Evolutionary conservation across 192 early-diverging fungal genomes (phyloP), one percentile per base, ranked within the genome.

Genomic region (Kappamyces sp.): DNA sequence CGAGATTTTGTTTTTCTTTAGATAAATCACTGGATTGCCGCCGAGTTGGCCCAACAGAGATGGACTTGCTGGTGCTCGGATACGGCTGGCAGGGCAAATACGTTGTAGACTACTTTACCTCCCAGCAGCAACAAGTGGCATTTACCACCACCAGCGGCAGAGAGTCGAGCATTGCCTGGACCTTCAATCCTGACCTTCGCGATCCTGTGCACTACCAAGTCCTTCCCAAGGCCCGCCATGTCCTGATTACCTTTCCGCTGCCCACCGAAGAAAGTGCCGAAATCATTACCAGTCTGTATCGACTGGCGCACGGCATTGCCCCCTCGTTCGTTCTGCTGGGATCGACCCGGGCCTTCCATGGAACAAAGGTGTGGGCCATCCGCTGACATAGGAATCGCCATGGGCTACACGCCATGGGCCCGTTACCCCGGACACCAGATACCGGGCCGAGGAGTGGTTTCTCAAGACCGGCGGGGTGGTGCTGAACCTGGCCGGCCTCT

Each of bases 161-260:
- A 32, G 63, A 77, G 47, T 47, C 59, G 12, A 78, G 80, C 14
- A 81, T 86, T 41, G 14, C 51, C 0, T 86, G 79, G 64, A 58
- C 47, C 1, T 72, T 81, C 45, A 64, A 71, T 49, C 66, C 72
- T 0, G 47, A 35, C 8, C 60, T 64, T 4, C 49, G 59, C 29
- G 72, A 84, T 49, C 54, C 69, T 0, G 45, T 64, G 2, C 38
- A 29, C 0, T 78, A 61, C 59, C 5, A 15, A 40, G 30, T 8
- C 33, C 66, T 86, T 3, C 84, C 84, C 0, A 38, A 31, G 12
- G 74, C 78, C 0, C 39, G 61, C 30, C 79, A 76, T 0, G 64
- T 86, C 22, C 49, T 86, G 0, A 58, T 86, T 3, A 84, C 84
- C 0, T 86, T 86, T 62, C 80, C 84, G 0, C 41, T 86, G 5